Conservation (phyloP, 805 yeast species). For the Saturnispora galanensis region DNA sequence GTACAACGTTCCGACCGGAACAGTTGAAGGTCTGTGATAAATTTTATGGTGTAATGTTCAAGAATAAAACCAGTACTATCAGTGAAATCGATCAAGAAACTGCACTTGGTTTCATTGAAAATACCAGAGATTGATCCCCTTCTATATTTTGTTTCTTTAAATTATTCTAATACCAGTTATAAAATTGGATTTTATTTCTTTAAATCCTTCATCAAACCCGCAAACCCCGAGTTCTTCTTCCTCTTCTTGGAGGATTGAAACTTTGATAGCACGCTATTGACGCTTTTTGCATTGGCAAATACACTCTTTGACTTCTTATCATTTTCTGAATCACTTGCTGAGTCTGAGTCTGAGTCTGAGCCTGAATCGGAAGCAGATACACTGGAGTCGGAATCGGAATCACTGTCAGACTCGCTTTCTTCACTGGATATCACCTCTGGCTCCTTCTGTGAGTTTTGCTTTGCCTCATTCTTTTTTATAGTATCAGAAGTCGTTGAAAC, state of each 20-base stretch:
- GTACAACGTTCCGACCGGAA: constrained; percentile 94
- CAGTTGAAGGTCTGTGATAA: constrained; percentile 80
- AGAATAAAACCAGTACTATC: constrained; percentile 71
- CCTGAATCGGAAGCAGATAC: constrained; percentile 16
- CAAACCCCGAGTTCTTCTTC: constrained; percentile 35
- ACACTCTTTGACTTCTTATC: constrained; percentile 19
- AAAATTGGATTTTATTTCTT: constrained; percentile 6
- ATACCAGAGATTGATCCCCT: constrained; percentile 31
- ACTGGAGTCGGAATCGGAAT: constrained; percentile 8
- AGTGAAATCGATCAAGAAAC: constrained; percentile 58
- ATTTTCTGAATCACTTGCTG: constrained; percentile 15
- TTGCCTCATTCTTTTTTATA: constrained; percentile 2
- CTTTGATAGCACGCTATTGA: constrained; percentile 29
- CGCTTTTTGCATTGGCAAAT: constrained; percentile 37
- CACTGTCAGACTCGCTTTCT: constrained; percentile 10
- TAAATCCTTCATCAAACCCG: constrained; percentile 36
- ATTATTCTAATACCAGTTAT: not conserved
- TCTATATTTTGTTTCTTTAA: not conserved
- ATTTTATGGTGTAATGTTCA: constrained; percentile 80
- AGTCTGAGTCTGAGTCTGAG: constrained; percentile 10
- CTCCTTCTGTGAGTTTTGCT: not conserved
- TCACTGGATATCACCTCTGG: not conserved
- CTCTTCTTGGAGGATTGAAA: constrained; percentile 23
- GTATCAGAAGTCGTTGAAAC: constrained; percentile 44
- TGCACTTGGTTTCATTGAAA: constrained; percentile 79